Conservation (phyloP, 2,329 filamentous ascomycete species). For the Colletotrichum sp. region DNA sequence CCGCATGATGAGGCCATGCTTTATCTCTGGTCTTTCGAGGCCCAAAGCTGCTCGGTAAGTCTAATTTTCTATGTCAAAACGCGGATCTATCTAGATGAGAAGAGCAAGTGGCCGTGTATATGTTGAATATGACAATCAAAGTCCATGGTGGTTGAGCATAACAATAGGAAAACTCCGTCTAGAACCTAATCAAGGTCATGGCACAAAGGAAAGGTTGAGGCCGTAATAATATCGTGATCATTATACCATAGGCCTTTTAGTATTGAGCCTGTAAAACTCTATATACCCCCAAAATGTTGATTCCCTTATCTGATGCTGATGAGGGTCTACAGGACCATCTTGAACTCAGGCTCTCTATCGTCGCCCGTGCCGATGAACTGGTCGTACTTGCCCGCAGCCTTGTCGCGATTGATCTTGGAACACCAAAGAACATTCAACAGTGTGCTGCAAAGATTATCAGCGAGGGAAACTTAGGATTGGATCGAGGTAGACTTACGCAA, state of each 20-base stretch:
- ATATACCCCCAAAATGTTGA: neutral
- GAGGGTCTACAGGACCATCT: constrained; percentile 57
- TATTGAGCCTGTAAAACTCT: neutral
- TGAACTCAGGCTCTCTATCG: constrained; percentile 68
- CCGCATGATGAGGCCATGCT: fast-evolving
- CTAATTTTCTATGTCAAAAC: neutral
- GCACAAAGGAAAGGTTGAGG: neutral
- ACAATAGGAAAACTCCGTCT: neutral
- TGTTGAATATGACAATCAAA: neutral
- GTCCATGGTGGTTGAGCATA: neutral
- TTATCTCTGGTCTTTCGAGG: neutral
- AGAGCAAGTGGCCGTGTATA: neutral
- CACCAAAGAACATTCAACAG: constrained; percentile 67
- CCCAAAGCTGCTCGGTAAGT: neutral
- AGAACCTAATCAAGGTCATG: neutral
- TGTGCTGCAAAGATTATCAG: constrained; percentile 44
- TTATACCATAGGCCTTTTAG: neutral
- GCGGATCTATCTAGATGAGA: neutral
- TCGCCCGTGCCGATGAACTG: constrained; percentile 62
- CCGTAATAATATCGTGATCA: neutral
- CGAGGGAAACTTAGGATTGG: fast-evolving
- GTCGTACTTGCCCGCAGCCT: constrained; percentile 63
- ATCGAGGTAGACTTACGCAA: constrained; percentile 54
- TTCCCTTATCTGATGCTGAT: no score
- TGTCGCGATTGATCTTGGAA: constrained; percentile 67